A percentile compares a stretch with the other conserved stretches of the same genome.
These are phyloP conservation scores for Hypomyces rosellus DNA, from an alignment of 2,329 filamentous ascomycete genomes.

Conservation along the genomic window DNA sequence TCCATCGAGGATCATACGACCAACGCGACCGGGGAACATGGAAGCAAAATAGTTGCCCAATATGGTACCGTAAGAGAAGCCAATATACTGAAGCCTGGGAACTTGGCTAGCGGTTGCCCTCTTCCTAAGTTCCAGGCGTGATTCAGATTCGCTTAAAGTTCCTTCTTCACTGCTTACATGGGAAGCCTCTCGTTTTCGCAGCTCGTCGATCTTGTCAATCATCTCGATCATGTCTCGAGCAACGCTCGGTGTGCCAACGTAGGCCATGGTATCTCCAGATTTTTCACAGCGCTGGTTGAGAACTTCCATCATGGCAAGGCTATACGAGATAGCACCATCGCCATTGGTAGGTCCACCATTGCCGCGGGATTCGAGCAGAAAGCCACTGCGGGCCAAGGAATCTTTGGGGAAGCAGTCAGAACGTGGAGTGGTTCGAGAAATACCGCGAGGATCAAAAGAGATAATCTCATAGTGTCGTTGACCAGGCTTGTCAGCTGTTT, in stretches of 20 bases:
- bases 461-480: conserved; percentile 35
- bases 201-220: conserved; percentile 34
- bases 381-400: conserved; percentile 23
- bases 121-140: conserved; percentile 11
- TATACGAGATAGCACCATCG: conserved; percentile 19
- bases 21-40: conserved; percentile 31
- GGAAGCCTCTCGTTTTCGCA: conserved; percentile 15
- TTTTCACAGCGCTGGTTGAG: conserved; percentile 24
- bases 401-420: conserved; percentile 33
- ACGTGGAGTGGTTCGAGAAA: conserved; percentile 30
- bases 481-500: conserved; percentile 20
- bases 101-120: conserved; percentile 10
- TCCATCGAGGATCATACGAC: conserved; percentile 36
- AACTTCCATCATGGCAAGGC: conserved; percentile 20
- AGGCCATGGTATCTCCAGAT: conserved; percentile 24
- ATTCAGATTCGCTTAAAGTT: neutral
- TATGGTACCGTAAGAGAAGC: conserved; percentile 40
- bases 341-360: conserved; percentile 20
- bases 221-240: conserved; percentile 40
- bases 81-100: conserved; percentile 38
- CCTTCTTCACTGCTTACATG: neutral
- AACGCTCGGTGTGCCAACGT: conserved; percentile 32
- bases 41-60: conserved; percentile 31
- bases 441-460: conserved; percentile 39
- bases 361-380: conserved; percentile 25